Percentiles rank a stretch among this genome's conserved stretches.
Conservation (phyloP, 2,329 filamentous ascomycete genomes). For the Xenosphaeropsis pyriputrescens region DNA sequence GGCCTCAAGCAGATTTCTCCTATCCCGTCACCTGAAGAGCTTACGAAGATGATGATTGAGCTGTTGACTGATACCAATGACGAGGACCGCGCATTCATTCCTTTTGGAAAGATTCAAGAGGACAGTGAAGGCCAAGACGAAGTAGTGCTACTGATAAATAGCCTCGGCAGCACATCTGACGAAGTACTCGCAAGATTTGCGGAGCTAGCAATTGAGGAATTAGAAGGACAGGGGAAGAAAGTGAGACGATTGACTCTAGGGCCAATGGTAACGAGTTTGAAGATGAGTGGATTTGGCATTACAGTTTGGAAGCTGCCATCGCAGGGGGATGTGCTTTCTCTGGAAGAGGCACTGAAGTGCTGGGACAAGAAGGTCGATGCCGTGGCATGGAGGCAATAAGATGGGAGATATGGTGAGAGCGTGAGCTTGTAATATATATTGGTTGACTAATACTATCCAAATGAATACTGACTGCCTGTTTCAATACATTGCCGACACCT, state of each 20-base stretch:
- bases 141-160: conserved; percentile 11
- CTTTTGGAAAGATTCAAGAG: conserved; percentile 4
- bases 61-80: conserved; percentile 10
- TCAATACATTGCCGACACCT: too few species aligned
- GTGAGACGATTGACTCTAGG: conserved; percentile 10
- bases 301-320: conserved; percentile 11
- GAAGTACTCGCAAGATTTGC: conserved; percentile 13
- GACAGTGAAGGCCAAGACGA: conserved; percentile 3
- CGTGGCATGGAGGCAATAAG: conserved; percentile 12
- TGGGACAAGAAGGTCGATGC: conserved; percentile 12
- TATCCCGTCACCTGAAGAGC: conserved; percentile 8
- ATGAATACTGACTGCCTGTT: too few species aligned
- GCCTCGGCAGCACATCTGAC: conserved; percentile 12
- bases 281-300: conserved; percentile 13
- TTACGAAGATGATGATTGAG: conserved; percentile 11
- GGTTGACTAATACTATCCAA: too few species aligned
- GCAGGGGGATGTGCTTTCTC: conserved; percentile 7
- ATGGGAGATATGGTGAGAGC: too few species aligned
- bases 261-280: conserved; percentile 14
- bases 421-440: too few species aligned
- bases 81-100: conserved; percentile 11
- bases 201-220: conserved; percentile 11
- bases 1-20: conserved; percentile 9
- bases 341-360: conserved; percentile 8
- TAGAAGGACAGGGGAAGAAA: conserved; percentile 7